These are phyloP conservation scores for Candida gorgasii DNA, from an alignment of 805 yeast genomes.

Conservation along the genomic window DNA sequence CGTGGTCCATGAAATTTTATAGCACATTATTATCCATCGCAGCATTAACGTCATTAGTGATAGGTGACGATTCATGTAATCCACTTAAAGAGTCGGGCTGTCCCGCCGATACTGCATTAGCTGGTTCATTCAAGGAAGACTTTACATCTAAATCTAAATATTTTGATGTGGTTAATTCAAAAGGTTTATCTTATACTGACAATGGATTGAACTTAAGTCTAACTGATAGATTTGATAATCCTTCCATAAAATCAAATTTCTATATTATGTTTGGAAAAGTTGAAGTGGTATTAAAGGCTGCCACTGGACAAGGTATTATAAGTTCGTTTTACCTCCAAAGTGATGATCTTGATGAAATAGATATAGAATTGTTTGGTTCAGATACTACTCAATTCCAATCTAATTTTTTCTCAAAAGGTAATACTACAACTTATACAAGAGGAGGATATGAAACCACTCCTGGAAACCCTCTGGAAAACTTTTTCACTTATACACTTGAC, in stretches of 20 bases:
- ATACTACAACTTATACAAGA: constrained; percentile 74
- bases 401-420: constrained; percentile 80
- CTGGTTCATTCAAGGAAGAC: constrained; percentile 29
- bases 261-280: constrained; percentile 89
- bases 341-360: constrained; percentile 89
- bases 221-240: constrained; percentile 68
- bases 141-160: constrained; percentile 23
- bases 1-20: constrained; percentile 12
- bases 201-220: constrained; percentile 68
- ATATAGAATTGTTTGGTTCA: constrained; percentile 84
- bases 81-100: constrained; percentile 28
- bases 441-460: constrained; percentile 67
- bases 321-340: constrained; percentile 78
- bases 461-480: constrained; percentile 54
- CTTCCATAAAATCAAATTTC: constrained; percentile 72
- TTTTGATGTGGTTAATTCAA: constrained; percentile 19
- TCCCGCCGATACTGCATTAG: constrained; percentile 30
- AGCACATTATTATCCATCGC: constrained; percentile 9
- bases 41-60: constrained; percentile 9
- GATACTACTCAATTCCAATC: constrained; percentile 75
- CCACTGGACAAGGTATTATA: constrained; percentile 75
- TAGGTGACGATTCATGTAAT: constrained; percentile 22
- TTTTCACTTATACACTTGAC: constrained; percentile 79
- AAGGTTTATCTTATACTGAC: constrained; percentile 36
- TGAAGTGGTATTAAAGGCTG: constrained; percentile 70